phyloP scores from a whole-genome alignment of 2,329 filamentous ascomycete species.

The Paecilomyces formosus region DNA sequence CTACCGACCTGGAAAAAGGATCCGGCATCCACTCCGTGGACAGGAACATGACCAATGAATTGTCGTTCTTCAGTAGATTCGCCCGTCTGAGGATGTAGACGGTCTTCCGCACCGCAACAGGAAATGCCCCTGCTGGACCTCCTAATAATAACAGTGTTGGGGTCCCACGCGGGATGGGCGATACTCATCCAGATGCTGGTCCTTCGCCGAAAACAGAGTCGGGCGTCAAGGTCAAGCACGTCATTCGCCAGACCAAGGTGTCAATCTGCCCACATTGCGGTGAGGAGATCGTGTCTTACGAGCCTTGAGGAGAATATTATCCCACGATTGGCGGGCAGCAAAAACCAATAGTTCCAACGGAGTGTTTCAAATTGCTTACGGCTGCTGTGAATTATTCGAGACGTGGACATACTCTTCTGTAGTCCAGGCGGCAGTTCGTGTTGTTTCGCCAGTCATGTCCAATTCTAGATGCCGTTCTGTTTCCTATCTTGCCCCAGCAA shows the following conservation, averaged over 20 bases:
- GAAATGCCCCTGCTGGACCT: neutral
- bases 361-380: neutral
- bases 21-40: neutral
- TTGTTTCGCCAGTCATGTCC: neutral
- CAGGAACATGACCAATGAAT: neutral
- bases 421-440: neutral
- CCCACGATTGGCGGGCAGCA: neutral
- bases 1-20: constrained; percentile 17
- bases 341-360: neutral
- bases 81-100: neutral
- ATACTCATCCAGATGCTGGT: constrained; percentile 6
- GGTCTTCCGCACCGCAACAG: neutral
- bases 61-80: neutral
- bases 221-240: constrained; percentile 25
- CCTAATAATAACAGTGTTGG: neutral
- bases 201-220: constrained; percentile 6
- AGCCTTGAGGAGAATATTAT: neutral
- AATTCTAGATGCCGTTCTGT: neutral
- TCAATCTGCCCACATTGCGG: constrained; percentile 6
- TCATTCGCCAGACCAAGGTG: constrained; percentile 25
- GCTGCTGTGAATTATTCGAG: neutral
- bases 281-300: neutral
- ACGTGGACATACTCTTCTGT: neutral
- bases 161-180: constrained; percentile 13
- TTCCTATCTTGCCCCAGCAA: neutral